These are phyloP conservation scores for Citrus trifoliata DNA, from an alignment of 345 rosid genomes.

Conservation along the genomic window DNA sequence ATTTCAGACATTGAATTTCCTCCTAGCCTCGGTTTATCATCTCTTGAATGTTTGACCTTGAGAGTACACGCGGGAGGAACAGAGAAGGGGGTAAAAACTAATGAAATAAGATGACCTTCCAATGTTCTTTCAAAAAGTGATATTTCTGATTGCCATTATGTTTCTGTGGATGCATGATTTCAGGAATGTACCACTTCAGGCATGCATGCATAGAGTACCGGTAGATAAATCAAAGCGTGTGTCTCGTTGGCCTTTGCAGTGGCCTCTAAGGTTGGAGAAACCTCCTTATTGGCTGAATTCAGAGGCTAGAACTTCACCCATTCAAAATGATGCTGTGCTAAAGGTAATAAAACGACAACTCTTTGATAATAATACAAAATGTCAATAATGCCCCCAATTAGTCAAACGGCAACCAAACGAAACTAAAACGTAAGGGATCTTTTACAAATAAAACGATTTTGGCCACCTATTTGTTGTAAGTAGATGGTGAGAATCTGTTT, in stretches of 20 bases:
- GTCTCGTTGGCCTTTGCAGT: slow-evolving; percentile 64
- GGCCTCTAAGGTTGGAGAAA: slow-evolving; percentile 65
- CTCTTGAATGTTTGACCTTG: neutral
- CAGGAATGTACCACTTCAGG: slow-evolving; percentile 77
- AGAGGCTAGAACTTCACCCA: too few relatives aligned
- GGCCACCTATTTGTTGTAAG: too few relatives aligned
- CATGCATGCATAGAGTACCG: slow-evolving; percentile 80
- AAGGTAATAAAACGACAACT: too few relatives aligned
- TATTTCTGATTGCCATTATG: neutral
- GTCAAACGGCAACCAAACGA: too few relatives aligned
- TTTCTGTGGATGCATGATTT: slow-evolving; percentile 3
- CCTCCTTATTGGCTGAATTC: slow-evolving; percentile 73
- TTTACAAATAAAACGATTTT: too few relatives aligned
- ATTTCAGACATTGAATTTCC: neutral
- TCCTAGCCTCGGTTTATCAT: neutral
- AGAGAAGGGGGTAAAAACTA: neutral
- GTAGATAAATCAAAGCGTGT: slow-evolving; percentile 53
- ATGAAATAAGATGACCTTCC: neutral
- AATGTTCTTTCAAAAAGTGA: neutral
- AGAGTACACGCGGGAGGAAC: neutral
- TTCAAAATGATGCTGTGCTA: too few relatives aligned
- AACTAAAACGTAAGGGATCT: too few relatives aligned
- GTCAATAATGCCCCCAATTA: too few relatives aligned
- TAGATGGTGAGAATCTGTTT: too few relatives aligned
- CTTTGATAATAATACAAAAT: too few relatives aligned